phyloP scores from a whole-genome alignment of 768 basidiomycete species.

The Suillus cothurnatus region DNA sequence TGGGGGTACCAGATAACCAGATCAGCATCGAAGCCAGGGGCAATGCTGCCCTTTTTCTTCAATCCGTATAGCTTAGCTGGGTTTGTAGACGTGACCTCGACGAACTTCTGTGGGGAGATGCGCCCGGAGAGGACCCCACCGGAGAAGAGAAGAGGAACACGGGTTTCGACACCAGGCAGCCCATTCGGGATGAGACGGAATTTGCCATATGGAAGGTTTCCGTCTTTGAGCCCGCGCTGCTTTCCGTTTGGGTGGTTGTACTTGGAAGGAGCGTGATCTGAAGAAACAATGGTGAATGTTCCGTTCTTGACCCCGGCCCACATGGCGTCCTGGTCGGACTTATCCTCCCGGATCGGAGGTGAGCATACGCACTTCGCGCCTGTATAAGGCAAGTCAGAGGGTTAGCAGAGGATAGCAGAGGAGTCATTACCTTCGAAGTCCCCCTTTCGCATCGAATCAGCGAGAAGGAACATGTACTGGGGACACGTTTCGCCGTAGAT shows the following conservation, averaged over 20 bases:
- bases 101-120: conserved; percentile 33
- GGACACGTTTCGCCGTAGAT: conserved; percentile 26
- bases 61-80: conserved; percentile 38
- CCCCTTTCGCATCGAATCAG: conserved; percentile 18
- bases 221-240: conserved; percentile 20
- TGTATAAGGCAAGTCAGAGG: neutral
- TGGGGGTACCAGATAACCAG: conserved; percentile 32
- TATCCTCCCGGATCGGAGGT: conserved; percentile 19
- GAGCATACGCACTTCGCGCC: conserved; percentile 22
- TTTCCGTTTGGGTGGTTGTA: conserved; percentile 32
- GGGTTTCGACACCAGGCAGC: conserved; percentile 37
- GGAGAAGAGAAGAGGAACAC: conserved; percentile 34
- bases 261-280: conserved; percentile 35
- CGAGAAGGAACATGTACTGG: conserved; percentile 19
- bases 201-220: conserved; percentile 29
- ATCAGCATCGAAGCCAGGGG: conserved; percentile 37
- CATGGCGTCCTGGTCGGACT: conserved; percentile 18
- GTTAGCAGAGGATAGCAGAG: no score
- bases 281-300: conserved; percentile 34
- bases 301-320: conserved; percentile 21
- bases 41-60: conserved; percentile 36
- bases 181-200: conserved; percentile 37
- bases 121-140: conserved; percentile 33
- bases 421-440: conserved; percentile 16
- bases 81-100: conserved; percentile 35